phyloP scores from a whole-genome alignment of 345 rosid genomes.

The Nephelium lappaceum region DNA sequence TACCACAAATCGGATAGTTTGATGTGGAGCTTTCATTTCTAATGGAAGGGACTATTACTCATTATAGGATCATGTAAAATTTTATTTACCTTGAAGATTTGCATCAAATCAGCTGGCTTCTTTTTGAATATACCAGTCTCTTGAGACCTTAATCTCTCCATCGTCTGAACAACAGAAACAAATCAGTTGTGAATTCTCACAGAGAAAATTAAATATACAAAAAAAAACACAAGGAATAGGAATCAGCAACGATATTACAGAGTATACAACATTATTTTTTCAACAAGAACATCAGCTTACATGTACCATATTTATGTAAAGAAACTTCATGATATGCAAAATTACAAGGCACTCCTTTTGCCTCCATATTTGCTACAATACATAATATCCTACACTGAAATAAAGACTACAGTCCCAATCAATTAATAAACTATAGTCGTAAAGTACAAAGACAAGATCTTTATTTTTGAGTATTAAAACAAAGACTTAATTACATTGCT shows the following conservation, averaged over 20 bases:
- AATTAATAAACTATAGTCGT: not conserved
- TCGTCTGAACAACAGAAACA: constrained; percentile 57
- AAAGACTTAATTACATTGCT: not conserved
- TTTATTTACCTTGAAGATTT: constrained; percentile 79
- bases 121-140: constrained; percentile 85
- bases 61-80: constrained; percentile 19
- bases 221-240: not conserved
- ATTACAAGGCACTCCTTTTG: not conserved
- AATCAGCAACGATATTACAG: not conserved
- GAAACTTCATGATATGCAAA: not conserved
- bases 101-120: constrained; percentile 93
- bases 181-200: constrained; percentile 8
- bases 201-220: not conserved
- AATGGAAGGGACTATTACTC: not conserved
- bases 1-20: not conserved
- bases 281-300: not conserved
- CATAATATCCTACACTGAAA: constrained; percentile 5
- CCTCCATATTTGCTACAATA: not conserved
- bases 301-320: not conserved
- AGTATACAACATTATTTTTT: not conserved
- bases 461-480: not conserved
- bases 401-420: not conserved
- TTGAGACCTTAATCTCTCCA: constrained; percentile 90
- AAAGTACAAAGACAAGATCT: not conserved
- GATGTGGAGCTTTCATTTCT: not conserved